Base-by-base conservation (phyloP, 352 stramenopile species). In the Globisporangium cederbergense region DNA sequence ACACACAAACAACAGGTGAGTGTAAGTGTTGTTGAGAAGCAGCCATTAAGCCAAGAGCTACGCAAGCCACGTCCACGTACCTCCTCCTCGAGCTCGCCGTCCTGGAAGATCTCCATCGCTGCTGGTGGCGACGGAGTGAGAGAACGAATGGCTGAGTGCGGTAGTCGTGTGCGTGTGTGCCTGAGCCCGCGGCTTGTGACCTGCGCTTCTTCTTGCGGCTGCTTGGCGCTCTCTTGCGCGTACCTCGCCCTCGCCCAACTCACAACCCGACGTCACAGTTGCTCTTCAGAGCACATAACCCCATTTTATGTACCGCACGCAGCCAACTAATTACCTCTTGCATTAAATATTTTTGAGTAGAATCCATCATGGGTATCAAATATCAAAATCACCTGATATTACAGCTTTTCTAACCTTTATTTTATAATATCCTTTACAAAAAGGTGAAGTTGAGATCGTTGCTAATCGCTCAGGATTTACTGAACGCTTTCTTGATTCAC, bases 51-150 rank as follows among this genome's bases (percentile, higher is more conserved):
- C 30, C 51, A 58, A 30, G 16, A 58, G 25, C 38, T 16, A 64
- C 34, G 18, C 45, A 38, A 60, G n/a, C 14, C 4, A 20, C 22
- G 42, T 4, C 18, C 6, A 71, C 76, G 51, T 43, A 93, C 84
- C 81, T 89, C 84, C 34, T 79, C 74, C 61, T 93, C 84, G 4
- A 93, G 74, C 64, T 93, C 84, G 42, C 84, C 84, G 47, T 91
- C 83, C 46, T 81, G 73, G 67, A 93, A 93, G 62, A 93, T 91
- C 73, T 93, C 84, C 79, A 93, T 91, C 20, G 46, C 28, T 42
- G 36, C 36, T 42, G 28, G 28, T 57, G 51, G 10, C 28, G 36
- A 4, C 14, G 36, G 36, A 42, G 36, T 14, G 9, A 14, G 9
- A 4, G 36, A 14, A 28, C 25, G 25, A 28, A 28, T 28, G 25